phyloP scores from a whole-genome alignment of 2,329 filamentous ascomycete genomes.

The Trichophaea hybrida region DNA sequence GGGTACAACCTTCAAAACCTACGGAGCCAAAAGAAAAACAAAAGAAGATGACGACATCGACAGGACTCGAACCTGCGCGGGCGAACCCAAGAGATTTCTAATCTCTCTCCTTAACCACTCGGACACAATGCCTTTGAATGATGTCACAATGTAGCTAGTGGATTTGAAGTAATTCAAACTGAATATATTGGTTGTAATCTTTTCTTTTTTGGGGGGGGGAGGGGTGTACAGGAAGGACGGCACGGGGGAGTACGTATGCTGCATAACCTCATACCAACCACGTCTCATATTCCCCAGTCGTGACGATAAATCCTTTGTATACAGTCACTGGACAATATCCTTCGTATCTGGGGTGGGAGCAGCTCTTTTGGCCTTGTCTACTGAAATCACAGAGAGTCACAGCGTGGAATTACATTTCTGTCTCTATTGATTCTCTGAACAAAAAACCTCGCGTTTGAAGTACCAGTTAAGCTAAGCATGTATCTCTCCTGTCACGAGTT shows the following conservation, averaged over 20 bases:
- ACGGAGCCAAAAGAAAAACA: neutral
- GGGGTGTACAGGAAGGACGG: too few species aligned
- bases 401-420: too few species aligned
- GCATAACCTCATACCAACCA: constrained; percentile 56
- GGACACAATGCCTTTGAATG: constrained; percentile 8
- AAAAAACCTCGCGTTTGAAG: too few species aligned
- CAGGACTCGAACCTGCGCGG: constrained; percentile 33
- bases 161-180: neutral
- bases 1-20: too few species aligned
- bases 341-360: constrained; percentile 40
- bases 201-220: too few species aligned
- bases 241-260: constrained; percentile 54
- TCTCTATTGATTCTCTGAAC: too few species aligned
- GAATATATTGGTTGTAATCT: too few species aligned
- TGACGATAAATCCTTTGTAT: constrained; percentile 63
- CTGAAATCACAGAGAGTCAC: too few species aligned
- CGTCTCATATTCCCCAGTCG: constrained; percentile 66
- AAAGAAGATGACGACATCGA: constrained; percentile 23
- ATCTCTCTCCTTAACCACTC: constrained; percentile 34
- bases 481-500: too few species aligned
- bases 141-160: neutral
- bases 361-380: too few species aligned
- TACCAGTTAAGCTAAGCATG: too few species aligned
- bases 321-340: constrained; percentile 61
- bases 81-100: constrained; percentile 32